Evolutionary conservation across 768 basidiomycete species (phyloP).

Genomic region (Trametes cingulata): DNA sequence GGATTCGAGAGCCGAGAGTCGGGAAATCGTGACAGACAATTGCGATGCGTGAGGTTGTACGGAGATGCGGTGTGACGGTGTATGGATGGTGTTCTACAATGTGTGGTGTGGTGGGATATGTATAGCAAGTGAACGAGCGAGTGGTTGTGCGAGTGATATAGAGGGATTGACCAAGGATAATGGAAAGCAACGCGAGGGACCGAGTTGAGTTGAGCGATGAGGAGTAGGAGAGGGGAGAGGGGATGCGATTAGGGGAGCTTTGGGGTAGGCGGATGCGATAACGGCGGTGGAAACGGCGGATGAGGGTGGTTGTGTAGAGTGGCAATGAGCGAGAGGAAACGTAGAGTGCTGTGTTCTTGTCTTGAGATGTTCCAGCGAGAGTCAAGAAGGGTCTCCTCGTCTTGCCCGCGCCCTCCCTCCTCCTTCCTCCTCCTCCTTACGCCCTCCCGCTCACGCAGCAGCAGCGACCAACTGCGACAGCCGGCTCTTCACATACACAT

Average conservation of each 20-base stretch:
- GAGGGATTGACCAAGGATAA: not conserved
- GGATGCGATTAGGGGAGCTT: not conserved
- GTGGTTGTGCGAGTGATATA: not conserved
- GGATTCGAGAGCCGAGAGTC: no score
- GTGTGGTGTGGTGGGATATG: not conserved
- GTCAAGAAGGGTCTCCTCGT: no score
- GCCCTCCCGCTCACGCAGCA: slow-evolving; percentile 33
- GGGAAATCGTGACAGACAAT: no score
- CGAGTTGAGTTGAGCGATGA: no score
- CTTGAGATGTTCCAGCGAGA: no score
- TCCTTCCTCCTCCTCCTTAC: no score
- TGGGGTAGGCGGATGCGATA: not conserved
- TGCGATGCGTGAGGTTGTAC: not conserved
- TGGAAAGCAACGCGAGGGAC: not conserved
- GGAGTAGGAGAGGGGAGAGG: not conserved
- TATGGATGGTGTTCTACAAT: slow-evolving; percentile 20
- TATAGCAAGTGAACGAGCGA: not conserved
- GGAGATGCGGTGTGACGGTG: not conserved
- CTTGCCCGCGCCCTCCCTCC: no score
- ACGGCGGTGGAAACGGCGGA: not conserved
- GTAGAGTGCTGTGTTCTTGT: not conserved
- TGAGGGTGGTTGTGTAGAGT: no score
- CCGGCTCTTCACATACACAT: slow-evolving; percentile 53
- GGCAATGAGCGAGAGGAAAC: no score
- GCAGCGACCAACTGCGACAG: slow-evolving; percentile 52